Evolutionary conservation across 148 eudicot species (phyloP).

Genomic region (Drosera capensis): DNA sequence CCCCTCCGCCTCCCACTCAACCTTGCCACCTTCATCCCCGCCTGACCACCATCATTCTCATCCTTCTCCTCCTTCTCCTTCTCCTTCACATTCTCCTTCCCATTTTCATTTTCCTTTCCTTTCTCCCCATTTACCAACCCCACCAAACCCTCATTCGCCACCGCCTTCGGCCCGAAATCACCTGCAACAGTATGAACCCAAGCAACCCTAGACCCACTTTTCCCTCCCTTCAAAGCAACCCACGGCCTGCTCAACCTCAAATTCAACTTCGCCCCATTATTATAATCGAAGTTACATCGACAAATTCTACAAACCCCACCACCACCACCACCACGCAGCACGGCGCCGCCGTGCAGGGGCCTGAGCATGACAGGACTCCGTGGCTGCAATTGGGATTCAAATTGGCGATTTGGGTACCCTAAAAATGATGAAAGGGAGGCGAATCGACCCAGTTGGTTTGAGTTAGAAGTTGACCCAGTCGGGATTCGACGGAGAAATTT

Average conservation of each 20-base stretch:
- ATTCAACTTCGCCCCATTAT: conserved; percentile 5
- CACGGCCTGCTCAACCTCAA: conserved; percentile 23
- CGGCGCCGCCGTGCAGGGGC: conserved; percentile 4
- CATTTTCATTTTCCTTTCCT: conserved; percentile 5
- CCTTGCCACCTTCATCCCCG: conserved; percentile 25
- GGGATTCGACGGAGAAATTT: conserved; percentile 46
- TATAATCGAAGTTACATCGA: conserved; percentile 14
- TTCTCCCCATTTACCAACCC: background rate
- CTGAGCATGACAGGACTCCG: background rate
- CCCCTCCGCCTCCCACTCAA: conserved; percentile 39
- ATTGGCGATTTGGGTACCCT: conserved; percentile 2
- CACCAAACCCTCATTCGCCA: conserved; percentile 5
- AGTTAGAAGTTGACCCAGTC: conserved; percentile 11
- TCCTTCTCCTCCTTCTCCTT: background rate
- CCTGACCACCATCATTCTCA: background rate
- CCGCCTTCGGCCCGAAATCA: conserved; percentile 3
- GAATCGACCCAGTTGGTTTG: conserved; percentile 9
- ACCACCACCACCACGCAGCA: conserved; percentile 1
- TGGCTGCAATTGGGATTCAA: background rate
- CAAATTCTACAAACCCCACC: conserved; percentile 17
- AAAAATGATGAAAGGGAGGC: conserved; percentile 8
- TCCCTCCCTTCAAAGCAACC: conserved; percentile 26
- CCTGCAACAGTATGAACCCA: conserved; percentile 32
- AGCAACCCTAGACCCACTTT: conserved; percentile 23
- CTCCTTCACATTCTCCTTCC: background rate